Evolutionary conservation across 345 rosid genomes (phyloP), one percentile per base, ranked within the genome.

Genomic region (Lagerstroemia speciosa): DNA sequence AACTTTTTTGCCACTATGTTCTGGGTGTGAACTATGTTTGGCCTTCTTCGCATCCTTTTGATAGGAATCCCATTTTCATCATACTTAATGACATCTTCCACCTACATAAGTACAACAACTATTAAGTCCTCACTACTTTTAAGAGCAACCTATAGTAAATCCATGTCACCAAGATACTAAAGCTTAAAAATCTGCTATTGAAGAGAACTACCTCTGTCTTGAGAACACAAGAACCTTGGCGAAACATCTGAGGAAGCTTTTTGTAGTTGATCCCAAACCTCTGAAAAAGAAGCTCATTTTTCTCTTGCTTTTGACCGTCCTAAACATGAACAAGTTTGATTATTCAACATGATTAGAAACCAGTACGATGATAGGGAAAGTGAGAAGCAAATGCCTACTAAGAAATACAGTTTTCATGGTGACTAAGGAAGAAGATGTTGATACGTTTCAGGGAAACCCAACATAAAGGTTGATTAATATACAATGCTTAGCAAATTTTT

Each of bases 201-300:
- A 53, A 62, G 48, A 69, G 27, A 62, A 64, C 70, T 55, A 93
- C 98, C 98, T 93, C 75, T 10, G 66, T 82, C 86, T 75, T 89
- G 78, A 84, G 78, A 71, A 84, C 68, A 74, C 94, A 86, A 24
- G 97, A 87, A 69, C 98, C 98, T 77, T 86, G 96, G 70, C 97
- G 97, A 75, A 87, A 87, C 77, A 91, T 75, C 65, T 76, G 82
- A 74, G 83, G 90, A 69, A 82, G 78, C 20, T 75, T 79, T 67
- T 85, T 91, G 78, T 91, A 93, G 71, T 89, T 93, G 75, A 93
- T 79, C 62, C 87, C 87, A 76, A 93, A 93, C 40, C 78, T 79
- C 76, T 79, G 94, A 80, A 77, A 86, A 60, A 93, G 96, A 67
- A 93, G 81, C 75, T 93, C 98, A 78, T 93, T 86, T 79, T 77